Evolutionary conservation across 306 rosid genomes (phyloP).

Genomic region (Fragaria vesca): DNA sequence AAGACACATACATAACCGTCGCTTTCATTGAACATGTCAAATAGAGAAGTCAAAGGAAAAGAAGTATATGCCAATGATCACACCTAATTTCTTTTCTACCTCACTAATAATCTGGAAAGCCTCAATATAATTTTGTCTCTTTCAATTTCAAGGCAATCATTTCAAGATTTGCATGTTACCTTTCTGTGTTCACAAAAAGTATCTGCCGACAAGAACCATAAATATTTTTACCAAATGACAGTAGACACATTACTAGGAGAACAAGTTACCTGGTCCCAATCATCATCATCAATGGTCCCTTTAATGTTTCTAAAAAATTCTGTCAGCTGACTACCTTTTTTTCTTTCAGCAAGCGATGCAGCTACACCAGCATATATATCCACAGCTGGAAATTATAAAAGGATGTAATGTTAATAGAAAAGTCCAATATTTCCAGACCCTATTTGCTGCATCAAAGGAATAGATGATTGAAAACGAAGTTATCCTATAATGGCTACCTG

Average conservation of each 20-base stretch:
- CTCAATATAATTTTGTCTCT: neutral
- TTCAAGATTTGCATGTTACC: neutral
- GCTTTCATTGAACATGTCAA: neutral
- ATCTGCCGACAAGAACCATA: neutral
- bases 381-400: constrained; percentile 61
- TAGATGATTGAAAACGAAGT: constrained; percentile 14
- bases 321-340: constrained; percentile 87
- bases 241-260: constrained; percentile 11
- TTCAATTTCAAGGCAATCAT: neutral
- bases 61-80: neutral
- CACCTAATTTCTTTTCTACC: neutral
- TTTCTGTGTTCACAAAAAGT: neutral
- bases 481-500: constrained; percentile 49
- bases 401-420: constrained; percentile 22
- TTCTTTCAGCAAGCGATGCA: constrained; percentile 94
- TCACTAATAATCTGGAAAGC: neutral
- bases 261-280: constrained; percentile 88
- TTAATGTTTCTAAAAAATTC: constrained; percentile 88
- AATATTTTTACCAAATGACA: neutral
- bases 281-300: constrained; percentile 93
- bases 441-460: constrained; percentile 7
- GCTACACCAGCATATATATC: constrained; percentile 97
- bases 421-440: constrained; percentile 2
- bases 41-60: neutral
- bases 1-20: neutral